Evolutionary conservation across 2,329 filamentous ascomycete species (phyloP), one percentile per base, ranked within the genome.

Genomic region (Epichloe hybrida): DNA sequence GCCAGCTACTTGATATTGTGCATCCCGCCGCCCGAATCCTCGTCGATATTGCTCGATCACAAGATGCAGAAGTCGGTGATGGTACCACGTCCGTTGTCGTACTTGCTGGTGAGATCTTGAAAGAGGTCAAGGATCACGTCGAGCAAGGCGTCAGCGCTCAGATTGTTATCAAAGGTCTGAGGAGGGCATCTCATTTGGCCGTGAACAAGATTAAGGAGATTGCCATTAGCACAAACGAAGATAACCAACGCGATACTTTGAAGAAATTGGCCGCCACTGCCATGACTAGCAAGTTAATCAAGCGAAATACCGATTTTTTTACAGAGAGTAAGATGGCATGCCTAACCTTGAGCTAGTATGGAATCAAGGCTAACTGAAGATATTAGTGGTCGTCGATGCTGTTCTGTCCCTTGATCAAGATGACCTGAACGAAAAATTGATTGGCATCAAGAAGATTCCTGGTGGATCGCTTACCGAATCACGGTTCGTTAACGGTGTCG

Each of bases 141-240:
- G 93, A 98, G 72, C 87, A 95, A 69, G 93, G 93, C 53, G 87
- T 97, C 62, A 96, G 90, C 77, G 87, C 90, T 65, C 93, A 97
- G 76, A 88, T 89, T 55, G 96, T 98, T 68, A 88, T 97, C 70
- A 98, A 97, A 77, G 91, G 88, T 53, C 73, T 98, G 66, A 80
- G 93, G 71, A 88, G 84, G 72, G 88, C 91, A 9, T 88, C 84
- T 48, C 74, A 78, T 58, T 87, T 97, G 81, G 91, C 93, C 17
- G 88, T 97, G 67, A 97, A 97, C 77, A 97, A 96, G 77, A 84
- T 98, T 68, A 95, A 94, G 79, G 93, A 98, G 73, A 95, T 98
- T 67, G 86, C 90, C 46, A 81, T 97, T 58, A 83, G 83, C 70
- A 90, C 88, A 50, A 79, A 81, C 59, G 88, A 95, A 66, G 80